Evolutionary conservation across 768 basidiomycete genomes (phyloP).

Genomic region (Saitozyma sp.): DNA sequence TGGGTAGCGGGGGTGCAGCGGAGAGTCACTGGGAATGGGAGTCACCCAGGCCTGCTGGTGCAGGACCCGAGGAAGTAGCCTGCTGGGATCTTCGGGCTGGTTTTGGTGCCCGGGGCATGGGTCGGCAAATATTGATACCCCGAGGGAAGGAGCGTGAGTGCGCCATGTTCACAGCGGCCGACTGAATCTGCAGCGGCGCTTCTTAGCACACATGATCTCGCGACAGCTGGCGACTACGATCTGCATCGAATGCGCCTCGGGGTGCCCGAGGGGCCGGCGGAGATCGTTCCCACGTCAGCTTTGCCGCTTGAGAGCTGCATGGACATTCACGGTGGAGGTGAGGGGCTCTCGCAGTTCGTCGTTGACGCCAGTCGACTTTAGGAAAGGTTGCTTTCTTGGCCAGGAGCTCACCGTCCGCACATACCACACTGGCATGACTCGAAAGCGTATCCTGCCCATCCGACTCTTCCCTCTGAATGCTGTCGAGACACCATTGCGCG

Average conservation of each 20-base stretch:
- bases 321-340: slow-evolving; percentile 90
- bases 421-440: slow-evolving; percentile 85
- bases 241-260: slow-evolving; percentile 77
- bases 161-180: too few species aligned
- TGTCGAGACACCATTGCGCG: not conserved
- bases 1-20: slow-evolving; percentile 70
- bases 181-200: too few species aligned
- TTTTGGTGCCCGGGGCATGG: slow-evolving; percentile 63
- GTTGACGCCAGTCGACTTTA: slow-evolving; percentile 72
- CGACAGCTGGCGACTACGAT: slow-evolving; percentile 57
- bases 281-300: slow-evolving; percentile 73
- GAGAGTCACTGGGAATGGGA: slow-evolving; percentile 71
- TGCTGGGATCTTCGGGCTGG: slow-evolving; percentile 52
- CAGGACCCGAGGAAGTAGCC: slow-evolving; percentile 40
- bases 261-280: slow-evolving; percentile 79
- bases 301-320: slow-evolving; percentile 94
- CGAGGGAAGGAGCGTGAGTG: slow-evolving; percentile 74
- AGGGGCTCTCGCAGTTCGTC: slow-evolving; percentile 46
- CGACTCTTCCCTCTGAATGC: slow-evolving; percentile 53
- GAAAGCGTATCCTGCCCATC: slow-evolving; percentile 89
- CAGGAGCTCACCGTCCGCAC: slow-evolving; percentile 96
- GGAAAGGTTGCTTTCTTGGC: slow-evolving; percentile 97
- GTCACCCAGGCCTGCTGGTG: slow-evolving; percentile 58
- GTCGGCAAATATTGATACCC: slow-evolving; percentile 66
- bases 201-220: too few species aligned